These are phyloP conservation scores for Senna siamea DNA, from an alignment of 306 rosid species.

Conservation along the genomic window DNA sequence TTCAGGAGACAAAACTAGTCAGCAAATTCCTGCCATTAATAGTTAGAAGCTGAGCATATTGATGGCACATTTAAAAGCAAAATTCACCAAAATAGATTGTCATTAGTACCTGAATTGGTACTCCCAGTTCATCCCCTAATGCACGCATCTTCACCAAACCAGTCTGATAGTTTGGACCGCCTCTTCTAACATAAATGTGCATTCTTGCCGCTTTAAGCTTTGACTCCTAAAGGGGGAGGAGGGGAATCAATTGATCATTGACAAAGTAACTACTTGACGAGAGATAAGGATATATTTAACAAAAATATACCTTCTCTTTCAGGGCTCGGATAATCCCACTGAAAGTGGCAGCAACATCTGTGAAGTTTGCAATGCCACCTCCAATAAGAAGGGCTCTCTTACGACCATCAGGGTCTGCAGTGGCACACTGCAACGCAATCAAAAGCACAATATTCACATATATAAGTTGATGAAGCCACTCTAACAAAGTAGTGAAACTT, in stretches of 20 bases:
- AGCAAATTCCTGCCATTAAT: not conserved
- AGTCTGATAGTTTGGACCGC: constrained; percentile 88
- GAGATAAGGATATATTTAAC: constrained; percentile 15
- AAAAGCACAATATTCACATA: constrained; percentile 28
- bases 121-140: constrained; percentile 78
- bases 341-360: constrained; percentile 88
- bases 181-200: constrained; percentile 83
- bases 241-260: constrained; percentile 18
- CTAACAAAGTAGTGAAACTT: constrained; percentile 29
- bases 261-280: constrained; percentile 26
- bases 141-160: constrained; percentile 80
- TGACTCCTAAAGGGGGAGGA: constrained; percentile 53
- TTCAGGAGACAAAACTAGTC: not conserved
- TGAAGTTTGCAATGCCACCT: constrained; percentile 93
- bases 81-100: constrained; percentile 16
- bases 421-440: constrained; percentile 72
- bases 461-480: constrained; percentile 18
- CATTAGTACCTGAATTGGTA: constrained; percentile 74
- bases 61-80: constrained; percentile 6
- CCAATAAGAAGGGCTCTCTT: constrained; percentile 91
- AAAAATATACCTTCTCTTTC: constrained; percentile 65
- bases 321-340: constrained; percentile 80
- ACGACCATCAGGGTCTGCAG: constrained; percentile 81
- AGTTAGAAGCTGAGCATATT: constrained; percentile 9
- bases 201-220: constrained; percentile 82